phyloP scores from a whole-genome alignment of 1,284 basidiomycete genomes.

The Spongiforma sp. region DNA sequence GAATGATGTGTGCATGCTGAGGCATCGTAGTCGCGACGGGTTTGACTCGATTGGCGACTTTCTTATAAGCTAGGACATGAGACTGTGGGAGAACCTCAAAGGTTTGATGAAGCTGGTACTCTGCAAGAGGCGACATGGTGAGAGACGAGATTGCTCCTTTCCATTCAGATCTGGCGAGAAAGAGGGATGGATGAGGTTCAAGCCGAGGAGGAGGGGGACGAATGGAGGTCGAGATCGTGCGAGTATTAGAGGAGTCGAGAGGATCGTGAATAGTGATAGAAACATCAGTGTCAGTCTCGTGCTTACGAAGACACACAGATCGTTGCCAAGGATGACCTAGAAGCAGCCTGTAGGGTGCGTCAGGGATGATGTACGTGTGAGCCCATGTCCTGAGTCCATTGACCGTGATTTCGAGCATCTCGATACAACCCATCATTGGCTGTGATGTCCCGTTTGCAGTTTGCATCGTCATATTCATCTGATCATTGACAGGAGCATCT shows the following conservation, averaged over 20 bases:
- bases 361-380: slow-evolving; percentile 25
- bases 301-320: slow-evolving; percentile 1
- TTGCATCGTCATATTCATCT: slow-evolving; percentile 20
- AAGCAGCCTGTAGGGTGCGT: slow-evolving; percentile 21
- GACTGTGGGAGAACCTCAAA: background rate
- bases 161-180: background rate
- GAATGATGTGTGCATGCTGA: slow-evolving; percentile 15
- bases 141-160: background rate
- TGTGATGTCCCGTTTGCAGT: slow-evolving; percentile 21
- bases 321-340: slow-evolving; percentile 26
- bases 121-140: background rate
- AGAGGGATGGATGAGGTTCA: background rate
- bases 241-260: background rate
- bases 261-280: slow-evolving; percentile 13
- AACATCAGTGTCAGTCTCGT: slow-evolving; percentile 1
- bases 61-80: background rate
- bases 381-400: slow-evolving; percentile 21
- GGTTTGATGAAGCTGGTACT: background rate
- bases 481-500: background rate
- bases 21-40: slow-evolving; percentile 25
- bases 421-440: slow-evolving; percentile 8
- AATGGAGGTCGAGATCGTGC: background rate
- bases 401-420: slow-evolving; percentile 21
- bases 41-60: slow-evolving; percentile 1
- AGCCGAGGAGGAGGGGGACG: background rate